Conservation (phyloP, 352 stramenopile species). For the Globisporangium canariense region DNA sequence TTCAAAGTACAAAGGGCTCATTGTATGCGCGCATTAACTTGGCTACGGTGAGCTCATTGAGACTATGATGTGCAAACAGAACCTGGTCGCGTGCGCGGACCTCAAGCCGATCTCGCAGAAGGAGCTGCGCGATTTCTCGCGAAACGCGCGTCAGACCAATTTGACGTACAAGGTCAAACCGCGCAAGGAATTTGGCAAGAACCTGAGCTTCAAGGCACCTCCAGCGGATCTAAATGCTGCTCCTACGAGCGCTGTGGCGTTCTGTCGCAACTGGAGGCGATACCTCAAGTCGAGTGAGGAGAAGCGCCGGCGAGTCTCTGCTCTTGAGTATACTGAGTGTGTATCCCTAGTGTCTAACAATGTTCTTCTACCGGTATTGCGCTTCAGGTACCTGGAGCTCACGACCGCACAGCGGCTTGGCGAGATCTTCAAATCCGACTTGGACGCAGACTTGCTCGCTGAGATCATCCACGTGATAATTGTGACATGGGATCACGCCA, state of each 20-base stretch:
- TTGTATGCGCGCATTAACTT: not conserved
- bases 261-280: conserved; percentile 69
- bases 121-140: conserved; percentile 62
- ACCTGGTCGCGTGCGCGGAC: conserved; percentile 79
- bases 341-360: not conserved
- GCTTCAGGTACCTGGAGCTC: conserved; percentile 52
- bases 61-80: conserved; percentile 32
- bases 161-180: conserved; percentile 52
- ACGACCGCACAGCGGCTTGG: conserved; percentile 42
- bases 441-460: conserved; percentile 70
- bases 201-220: conserved; percentile 25
- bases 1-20: conserved; percentile 52
- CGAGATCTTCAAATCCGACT: conserved; percentile 59
- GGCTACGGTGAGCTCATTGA: no score
- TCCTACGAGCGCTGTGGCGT: conserved; percentile 48
- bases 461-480: conserved; percentile 60
- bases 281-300: conserved; percentile 48
- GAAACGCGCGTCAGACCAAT: conserved; percentile 51
- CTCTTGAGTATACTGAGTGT: not conserved
- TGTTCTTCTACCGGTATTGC: not conserved
- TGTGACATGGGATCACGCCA: conserved; percentile 20
- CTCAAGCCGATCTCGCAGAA: conserved; percentile 77
- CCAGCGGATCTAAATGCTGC: conserved; percentile 23
- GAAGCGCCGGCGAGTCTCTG: conserved; percentile 41
- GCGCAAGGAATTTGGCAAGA: conserved; percentile 25